These are phyloP conservation scores for Suillus weaverae DNA, from an alignment of 768 basidiomycete genomes.

Conservation along the genomic window DNA sequence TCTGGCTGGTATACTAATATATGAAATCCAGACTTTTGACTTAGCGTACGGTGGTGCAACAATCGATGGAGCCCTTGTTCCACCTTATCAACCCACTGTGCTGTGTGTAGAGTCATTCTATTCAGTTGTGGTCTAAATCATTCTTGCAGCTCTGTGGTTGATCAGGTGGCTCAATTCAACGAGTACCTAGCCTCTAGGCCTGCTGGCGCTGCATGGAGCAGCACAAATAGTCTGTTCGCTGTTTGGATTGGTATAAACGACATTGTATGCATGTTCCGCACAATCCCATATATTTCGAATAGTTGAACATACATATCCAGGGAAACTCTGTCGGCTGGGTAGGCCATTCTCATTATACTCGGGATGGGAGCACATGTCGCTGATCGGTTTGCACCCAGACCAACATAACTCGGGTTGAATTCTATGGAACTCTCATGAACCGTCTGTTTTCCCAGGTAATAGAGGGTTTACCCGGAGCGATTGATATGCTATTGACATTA, in stretches of 20 bases:
- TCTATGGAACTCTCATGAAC: constrained; percentile 26
- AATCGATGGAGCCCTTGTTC: constrained; percentile 57
- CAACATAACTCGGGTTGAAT: constrained; percentile 23
- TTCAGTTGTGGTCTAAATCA: not conserved
- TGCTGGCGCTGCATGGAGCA: constrained; percentile 53
- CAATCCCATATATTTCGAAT: not conserved
- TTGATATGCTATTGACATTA: not conserved
- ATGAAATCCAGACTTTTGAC: constrained; percentile 52
- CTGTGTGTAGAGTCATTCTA: constrained; percentile 39
- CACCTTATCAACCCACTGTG: constrained; percentile 51
- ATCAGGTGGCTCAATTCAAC: constrained; percentile 65
- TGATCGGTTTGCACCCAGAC: constrained; percentile 14
- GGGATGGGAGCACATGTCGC: not conserved
- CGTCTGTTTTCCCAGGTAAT: constrained; percentile 30
- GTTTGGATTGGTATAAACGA: constrained; percentile 78
- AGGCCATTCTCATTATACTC: not conserved
- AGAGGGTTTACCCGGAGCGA: not conserved
- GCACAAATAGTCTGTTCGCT: constrained; percentile 57
- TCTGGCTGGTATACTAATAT: not conserved
- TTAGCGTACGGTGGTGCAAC: constrained; percentile 69
- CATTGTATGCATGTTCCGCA: constrained; percentile 33
- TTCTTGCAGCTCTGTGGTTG: constrained; percentile 30
- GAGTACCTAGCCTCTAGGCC: constrained; percentile 47
- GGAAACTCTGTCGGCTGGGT: constrained; percentile 20
- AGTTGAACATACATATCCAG: not conserved